These are phyloP conservation scores for Blastobotrys chiropterorum DNA, from an alignment of 805 yeast genomes.

Conservation along the genomic window DNA sequence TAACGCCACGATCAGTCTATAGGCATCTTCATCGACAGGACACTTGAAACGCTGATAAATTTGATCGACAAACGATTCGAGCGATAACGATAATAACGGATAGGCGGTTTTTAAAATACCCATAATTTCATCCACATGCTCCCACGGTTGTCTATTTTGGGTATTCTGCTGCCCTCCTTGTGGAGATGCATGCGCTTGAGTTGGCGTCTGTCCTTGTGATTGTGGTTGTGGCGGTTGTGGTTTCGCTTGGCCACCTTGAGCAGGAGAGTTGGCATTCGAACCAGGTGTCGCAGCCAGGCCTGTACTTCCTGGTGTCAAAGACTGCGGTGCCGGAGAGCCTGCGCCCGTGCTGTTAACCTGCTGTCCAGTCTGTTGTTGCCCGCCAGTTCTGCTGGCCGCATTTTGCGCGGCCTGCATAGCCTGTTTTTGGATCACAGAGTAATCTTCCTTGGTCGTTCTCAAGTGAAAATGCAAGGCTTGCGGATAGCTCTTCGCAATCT, in stretches of 20 bases:
- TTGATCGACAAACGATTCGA: slow-evolving; percentile 94
- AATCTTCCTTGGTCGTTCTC: slow-evolving; percentile 92
- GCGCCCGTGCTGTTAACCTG: neutral
- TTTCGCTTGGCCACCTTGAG: neutral
- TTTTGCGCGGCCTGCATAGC: slow-evolving; percentile 44
- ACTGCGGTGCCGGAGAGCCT: slow-evolving; percentile 2
- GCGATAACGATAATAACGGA: slow-evolving; percentile 83
- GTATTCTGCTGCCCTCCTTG: neutral
- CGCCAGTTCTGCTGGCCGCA: slow-evolving; percentile 22
- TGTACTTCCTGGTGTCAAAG: slow-evolving; percentile 18
- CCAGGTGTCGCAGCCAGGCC: slow-evolving; percentile 1
- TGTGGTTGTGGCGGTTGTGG: neutral
- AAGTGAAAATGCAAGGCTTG: slow-evolving; percentile 96
- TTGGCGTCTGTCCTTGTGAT: neutral
- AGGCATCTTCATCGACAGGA: slow-evolving; percentile 92
- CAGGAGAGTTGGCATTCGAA: neutral
- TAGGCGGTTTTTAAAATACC: slow-evolving; percentile 94
- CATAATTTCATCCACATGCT: slow-evolving; percentile 86
- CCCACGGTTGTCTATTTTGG: slow-evolving; percentile 75
- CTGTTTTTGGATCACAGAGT: slow-evolving; percentile 79
- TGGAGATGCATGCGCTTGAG: neutral
- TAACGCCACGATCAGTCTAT: slow-evolving; percentile 84
- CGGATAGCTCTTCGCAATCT: slow-evolving; percentile 94
- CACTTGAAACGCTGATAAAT: slow-evolving; percentile 90
- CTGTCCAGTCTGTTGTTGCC: slow-evolving; percentile 1